Percentiles rank a stretch among this genome's conserved stretches.
Conservation (phyloP, 2,329 filamentous ascomycete species). For the Mariannaea sp. region DNA sequence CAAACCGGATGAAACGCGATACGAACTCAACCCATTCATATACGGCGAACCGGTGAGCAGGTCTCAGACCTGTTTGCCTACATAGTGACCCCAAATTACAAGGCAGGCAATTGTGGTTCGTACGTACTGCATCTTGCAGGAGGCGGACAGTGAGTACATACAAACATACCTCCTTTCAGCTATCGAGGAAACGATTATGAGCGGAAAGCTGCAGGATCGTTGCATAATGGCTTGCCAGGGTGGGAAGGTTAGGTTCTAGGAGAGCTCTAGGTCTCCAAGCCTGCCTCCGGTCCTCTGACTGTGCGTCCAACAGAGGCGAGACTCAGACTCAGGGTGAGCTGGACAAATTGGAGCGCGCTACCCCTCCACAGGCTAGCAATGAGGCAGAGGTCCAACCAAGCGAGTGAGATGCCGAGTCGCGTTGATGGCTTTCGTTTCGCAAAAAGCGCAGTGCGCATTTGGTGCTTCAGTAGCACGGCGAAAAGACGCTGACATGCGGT, state of each 20-base stretch:
- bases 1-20: slow-evolving; percentile 15
- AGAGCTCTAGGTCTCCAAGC: not conserved
- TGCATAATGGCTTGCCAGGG: slow-evolving; percentile 20
- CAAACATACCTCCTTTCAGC: slow-evolving; percentile 12
- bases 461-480: not conserved
- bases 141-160: not conserved
- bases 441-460: slow-evolving; percentile 18
- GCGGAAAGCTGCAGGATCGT: slow-evolving; percentile 16
- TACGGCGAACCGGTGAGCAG: slow-evolving; percentile 10
- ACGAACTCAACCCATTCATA: slow-evolving; percentile 5
- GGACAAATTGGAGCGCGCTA: slow-evolving; percentile 15
- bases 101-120: too few relatives aligned
- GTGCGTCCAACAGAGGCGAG: slow-evolving; percentile 10
- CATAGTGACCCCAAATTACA: too few relatives aligned
- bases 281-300: too few relatives aligned
- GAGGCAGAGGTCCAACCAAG: slow-evolving; percentile 30
- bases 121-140: not conserved
- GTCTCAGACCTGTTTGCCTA: slow-evolving; percentile 30
- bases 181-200: slow-evolving; percentile 16
- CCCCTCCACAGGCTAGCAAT: slow-evolving; percentile 29
- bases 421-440: slow-evolving; percentile 23
- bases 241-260: slow-evolving; percentile 1
- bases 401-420: slow-evolving; percentile 7
- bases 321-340: slow-evolving; percentile 14
- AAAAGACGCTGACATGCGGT: slow-evolving; percentile 27